Conservation (phyloP, 768 basidiomycete genomes). For the Multifurca ochricompacta region DNA sequence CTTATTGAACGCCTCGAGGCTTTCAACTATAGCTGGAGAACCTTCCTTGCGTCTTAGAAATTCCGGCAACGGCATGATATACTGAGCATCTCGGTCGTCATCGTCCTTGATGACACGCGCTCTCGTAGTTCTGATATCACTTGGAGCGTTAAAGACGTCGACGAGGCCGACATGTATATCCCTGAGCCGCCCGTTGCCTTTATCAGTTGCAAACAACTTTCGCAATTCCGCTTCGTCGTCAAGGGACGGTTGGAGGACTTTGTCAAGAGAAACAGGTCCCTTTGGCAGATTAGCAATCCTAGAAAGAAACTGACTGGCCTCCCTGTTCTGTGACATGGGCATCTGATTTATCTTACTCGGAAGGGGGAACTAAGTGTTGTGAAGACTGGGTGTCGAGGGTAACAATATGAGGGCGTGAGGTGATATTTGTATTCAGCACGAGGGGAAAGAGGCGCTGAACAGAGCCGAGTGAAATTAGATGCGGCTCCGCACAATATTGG, state of each 20-base stretch:
- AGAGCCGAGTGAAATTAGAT: not conserved
- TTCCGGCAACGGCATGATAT: conserved; percentile 47
- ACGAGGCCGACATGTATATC: conserved; percentile 51
- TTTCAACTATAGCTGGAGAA: conserved; percentile 38
- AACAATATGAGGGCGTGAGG: too few species aligned
- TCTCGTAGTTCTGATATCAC: conserved; percentile 41
- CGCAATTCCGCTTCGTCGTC: conserved; percentile 50
- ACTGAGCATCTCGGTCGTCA: conserved; percentile 37
- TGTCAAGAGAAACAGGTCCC: conserved; percentile 34
- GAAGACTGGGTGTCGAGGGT: not conserved
- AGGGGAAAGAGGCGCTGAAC: not conserved
- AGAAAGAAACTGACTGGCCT: conserved; percentile 25
- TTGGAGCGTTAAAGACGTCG: conserved; percentile 47
- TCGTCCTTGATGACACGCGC: conserved; percentile 41
- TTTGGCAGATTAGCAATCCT: conserved; percentile 23
- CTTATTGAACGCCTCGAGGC: conserved; percentile 51
- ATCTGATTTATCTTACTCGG: too few species aligned
- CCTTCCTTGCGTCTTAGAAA: conserved; percentile 42
- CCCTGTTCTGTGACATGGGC: conserved; percentile 26
- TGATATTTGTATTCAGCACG: not conserved
- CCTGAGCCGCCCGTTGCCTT: conserved; percentile 34
- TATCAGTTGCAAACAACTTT: conserved; percentile 48
- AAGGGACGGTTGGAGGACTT: conserved; percentile 44
- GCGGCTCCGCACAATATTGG: not conserved
- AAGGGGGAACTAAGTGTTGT: too few species aligned